These are phyloP conservation scores for Hylodesmum podocarpum DNA, from an alignment of 306 rosid species.

Conservation along the genomic window DNA sequence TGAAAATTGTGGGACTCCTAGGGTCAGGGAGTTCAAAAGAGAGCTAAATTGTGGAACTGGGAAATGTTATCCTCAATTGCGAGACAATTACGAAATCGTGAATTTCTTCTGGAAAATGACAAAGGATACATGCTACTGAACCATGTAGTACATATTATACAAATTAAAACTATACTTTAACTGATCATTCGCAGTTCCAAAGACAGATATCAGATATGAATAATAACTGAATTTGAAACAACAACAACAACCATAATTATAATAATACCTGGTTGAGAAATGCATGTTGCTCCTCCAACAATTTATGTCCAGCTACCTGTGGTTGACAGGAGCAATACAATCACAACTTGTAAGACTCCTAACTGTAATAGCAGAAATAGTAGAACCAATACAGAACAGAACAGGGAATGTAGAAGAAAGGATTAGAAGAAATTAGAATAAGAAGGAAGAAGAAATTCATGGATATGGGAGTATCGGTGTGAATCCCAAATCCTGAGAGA, in stretches of 20 bases:
- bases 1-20: background rate
- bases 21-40: background rate
- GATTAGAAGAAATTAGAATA: no score
- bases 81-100: background rate
- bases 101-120: conserved; percentile 2
- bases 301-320: conserved; percentile 69
- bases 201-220: conserved; percentile 1
- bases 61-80: no score
- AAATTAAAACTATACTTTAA: background rate
- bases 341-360: no score
- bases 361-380: no score
- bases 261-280: conserved; percentile 62
- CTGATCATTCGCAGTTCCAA: background rate
- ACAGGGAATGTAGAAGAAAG: no score
- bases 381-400: no score
- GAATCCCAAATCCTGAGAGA: no score
- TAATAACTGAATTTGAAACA: conserved; percentile 41
- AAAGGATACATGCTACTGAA: background rate
- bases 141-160: background rate
- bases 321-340: conserved; percentile 30
- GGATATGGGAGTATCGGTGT: no score
- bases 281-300: conserved; percentile 55
- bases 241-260: background rate
- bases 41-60: background rate
- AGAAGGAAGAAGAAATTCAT: no score